Evolutionary conservation across 352 stramenopile species (phyloP), one percentile per base, ranked within the genome.

Genomic region (Lagenidium sp.): DNA sequence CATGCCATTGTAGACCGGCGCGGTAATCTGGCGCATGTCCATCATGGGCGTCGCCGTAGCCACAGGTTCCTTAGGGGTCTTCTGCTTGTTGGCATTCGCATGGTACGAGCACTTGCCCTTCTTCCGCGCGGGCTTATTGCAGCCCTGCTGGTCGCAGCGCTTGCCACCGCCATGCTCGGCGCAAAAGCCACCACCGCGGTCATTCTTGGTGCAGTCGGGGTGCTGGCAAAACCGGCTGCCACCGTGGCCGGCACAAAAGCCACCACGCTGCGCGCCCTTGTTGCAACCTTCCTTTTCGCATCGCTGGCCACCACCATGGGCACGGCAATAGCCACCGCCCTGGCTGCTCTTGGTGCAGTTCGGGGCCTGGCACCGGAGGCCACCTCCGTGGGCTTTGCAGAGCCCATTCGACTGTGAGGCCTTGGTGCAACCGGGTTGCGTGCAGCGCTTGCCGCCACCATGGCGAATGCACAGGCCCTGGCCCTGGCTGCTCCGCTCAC

Each of bases 91-190:
- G 22, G 70, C 72, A 21, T 88, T 88, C 3, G 72, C 76, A 46
- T 95, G 83, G 54, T 82, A 78, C 25, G 81, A 92, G 63, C 83
- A 95, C 54, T 89, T 88, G 38, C 83, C 83, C 53, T 87, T 82
- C 53, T 90, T 89, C 21, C 83, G 75, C 24, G 78, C 78, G 0
- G 81, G 83, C 39, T 85, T 84, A 58, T 85, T 85, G 63, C 82
- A 95, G 24, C 64, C 68, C 3, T 69, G 38, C 41, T 83, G 54
- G 44, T 82, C 72, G 55, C 82, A 95, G 15, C 81, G 76, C 48
- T 89, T 87, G 51, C 81, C 82, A 26, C 82, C 82, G 38, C 82
- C 82, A 50, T 95, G 82, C 40, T 89, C 72, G 4, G 81, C 81
- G 50, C 82, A 95, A 47, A 82, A 93, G 32, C 82, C 82, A 21